These are phyloP conservation scores for Trichoderma hamatum DNA, from an alignment of 2,329 filamentous ascomycete species.

Conservation along the genomic window DNA sequence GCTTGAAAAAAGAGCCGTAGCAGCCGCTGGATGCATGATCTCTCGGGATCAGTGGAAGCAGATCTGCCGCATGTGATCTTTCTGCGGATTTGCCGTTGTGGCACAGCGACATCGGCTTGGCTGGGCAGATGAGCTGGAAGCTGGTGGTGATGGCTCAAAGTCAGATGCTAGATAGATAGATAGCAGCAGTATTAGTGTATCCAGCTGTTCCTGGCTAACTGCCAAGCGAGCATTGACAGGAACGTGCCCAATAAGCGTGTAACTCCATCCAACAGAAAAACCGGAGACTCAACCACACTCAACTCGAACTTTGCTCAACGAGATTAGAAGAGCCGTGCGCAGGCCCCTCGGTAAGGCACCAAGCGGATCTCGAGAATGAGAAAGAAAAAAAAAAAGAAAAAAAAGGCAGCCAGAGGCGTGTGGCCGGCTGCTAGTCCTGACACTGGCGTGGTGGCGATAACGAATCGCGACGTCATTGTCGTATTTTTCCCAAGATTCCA, in stretches of 20 bases:
- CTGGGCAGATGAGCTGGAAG: background rate
- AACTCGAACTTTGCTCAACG: background rate
- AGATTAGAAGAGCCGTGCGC: background rate
- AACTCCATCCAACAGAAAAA: background rate
- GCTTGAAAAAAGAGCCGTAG: background rate
- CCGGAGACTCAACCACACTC: background rate
- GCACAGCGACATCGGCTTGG: background rate
- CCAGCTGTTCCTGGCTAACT: slow-evolving; percentile 18
- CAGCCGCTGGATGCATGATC: background rate
- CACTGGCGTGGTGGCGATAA: slow-evolving; percentile 24
- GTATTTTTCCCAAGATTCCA: slow-evolving; percentile 1
- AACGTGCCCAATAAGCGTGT: slow-evolving; percentile 5
- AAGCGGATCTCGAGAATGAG: background rate
- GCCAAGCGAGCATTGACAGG: background rate
- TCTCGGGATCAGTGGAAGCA: background rate
- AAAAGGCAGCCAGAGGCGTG: slow-evolving; percentile 3
- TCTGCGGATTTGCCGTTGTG: background rate
- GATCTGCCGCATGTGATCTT: background rate
- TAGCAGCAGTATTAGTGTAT: background rate
- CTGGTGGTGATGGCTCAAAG: background rate
- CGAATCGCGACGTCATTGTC: slow-evolving; percentile 24
- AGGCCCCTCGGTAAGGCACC: background rate
- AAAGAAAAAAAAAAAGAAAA: background rate
- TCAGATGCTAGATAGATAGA: background rate
- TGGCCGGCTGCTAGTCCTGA: slow-evolving; percentile 11